Percentiles rank a stretch among this genome's conserved stretches.
These are phyloP conservation scores for Didymella lethalis DNA, from an alignment of 2,329 filamentous ascomycete genomes.

Conservation along the genomic window DNA sequence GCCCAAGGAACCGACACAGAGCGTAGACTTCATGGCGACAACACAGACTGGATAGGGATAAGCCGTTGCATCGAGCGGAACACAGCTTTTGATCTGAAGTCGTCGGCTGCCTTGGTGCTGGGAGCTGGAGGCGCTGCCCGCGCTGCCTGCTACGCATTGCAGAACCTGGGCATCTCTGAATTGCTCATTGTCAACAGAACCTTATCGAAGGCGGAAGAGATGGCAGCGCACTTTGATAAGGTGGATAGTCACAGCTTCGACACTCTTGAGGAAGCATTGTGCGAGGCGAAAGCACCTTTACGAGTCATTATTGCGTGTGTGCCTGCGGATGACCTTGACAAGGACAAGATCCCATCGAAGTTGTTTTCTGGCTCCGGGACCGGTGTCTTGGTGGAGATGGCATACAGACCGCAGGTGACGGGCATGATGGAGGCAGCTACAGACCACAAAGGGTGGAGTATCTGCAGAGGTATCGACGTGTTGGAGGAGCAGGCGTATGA, in stretches of 20 bases:
- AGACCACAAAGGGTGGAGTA: neutral
- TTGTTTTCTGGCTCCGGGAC: slow-evolving; percentile 1
- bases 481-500: slow-evolving; percentile 12
- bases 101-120: slow-evolving; percentile 6
- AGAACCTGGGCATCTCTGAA: neutral
- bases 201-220: slow-evolving; percentile 2
- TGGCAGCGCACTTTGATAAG: slow-evolving; percentile 1
- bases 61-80: slow-evolving; percentile 4
- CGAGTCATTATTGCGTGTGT: slow-evolving; percentile 6
- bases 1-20: neutral
- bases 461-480: slow-evolving; percentile 7
- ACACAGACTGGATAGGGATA: slow-evolving; percentile 15
- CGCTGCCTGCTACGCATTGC: slow-evolving; percentile 11
- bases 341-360: slow-evolving; percentile 1
- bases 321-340: slow-evolving; percentile 1
- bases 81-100: neutral
- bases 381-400: slow-evolving; percentile 14
- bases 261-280: neutral
- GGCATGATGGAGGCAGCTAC: slow-evolving; percentile 11
- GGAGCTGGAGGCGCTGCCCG: slow-evolving; percentile 14
- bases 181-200: slow-evolving; percentile 9
- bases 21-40: slow-evolving; percentile 3
- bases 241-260: neutral
- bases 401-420: slow-evolving; percentile 9
- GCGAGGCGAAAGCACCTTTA: neutral